Percentiles rank a stretch among this genome's conserved stretches.
Conservation (phyloP, 1,139 yeast species). For the Wickerhamiella pararugosa region DNA sequence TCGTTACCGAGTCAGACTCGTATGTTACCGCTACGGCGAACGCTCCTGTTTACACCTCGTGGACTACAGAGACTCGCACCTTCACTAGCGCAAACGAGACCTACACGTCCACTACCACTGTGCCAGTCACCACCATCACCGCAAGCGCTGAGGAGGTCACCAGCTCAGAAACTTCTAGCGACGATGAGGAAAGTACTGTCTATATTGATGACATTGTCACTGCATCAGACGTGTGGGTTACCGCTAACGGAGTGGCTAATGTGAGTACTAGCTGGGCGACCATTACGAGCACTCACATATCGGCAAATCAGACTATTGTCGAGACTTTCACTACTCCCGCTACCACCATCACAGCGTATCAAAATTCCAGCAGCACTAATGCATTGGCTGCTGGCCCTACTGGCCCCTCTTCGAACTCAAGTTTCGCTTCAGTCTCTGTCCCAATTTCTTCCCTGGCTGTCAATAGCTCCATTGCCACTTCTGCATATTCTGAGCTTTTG, state of each 20-base stretch:
- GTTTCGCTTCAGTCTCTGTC: neutral
- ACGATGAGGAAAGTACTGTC: constrained; percentile 5
- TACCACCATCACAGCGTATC: neutral
- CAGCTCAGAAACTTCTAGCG: constrained; percentile 12
- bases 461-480: neutral
- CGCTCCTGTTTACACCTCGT: constrained; percentile 21
- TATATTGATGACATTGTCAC: neutral
- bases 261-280: constrained; percentile 4
- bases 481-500: neutral
- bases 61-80: constrained; percentile 23
- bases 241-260: neutral
- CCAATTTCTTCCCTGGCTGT: neutral
- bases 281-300: neutral
- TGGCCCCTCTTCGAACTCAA: constrained; percentile 1
- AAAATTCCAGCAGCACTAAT: neutral
- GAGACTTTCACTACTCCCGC: neutral
- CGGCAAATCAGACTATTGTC: neutral
- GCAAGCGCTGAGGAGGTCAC: constrained; percentile 14
- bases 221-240: neutral
- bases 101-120: constrained; percentile 5
- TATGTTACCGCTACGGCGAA: constrained; percentile 26
- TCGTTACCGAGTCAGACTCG: neutral
- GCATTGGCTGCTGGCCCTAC: neutral
- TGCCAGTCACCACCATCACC: constrained; percentile 8
- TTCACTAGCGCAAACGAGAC: constrained; percentile 23